Base-by-base conservation (phyloP, 495 filamentous ascomycete species). In the Friedmanniomyces endolithicus region DNA sequence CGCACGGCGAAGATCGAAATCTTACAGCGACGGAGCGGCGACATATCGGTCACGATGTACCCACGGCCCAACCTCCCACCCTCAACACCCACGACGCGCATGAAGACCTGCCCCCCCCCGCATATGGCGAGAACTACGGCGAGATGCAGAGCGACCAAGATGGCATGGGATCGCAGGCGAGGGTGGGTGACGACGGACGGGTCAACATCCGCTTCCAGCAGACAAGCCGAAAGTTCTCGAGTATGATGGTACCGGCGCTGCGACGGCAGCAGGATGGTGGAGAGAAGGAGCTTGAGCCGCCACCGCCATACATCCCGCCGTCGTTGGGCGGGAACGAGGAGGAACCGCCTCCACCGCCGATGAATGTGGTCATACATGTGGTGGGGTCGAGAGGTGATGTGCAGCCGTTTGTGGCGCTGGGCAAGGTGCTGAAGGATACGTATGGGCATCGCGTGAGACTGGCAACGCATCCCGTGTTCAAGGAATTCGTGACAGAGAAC, bases 181-280 rank as follows among this genome's bases (percentile, higher is more conserved):
- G 65, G 19, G 64, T 82, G 41, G 68, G 71, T 74, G 78, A 76
- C 58, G 83, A 86, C 68, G 85, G 84, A 16, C 81, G 85, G 31
- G 74, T 88, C 57, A 77, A 87, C 59, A 88, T 90, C 69, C 80
- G 82, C 53, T 84, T 89, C 65, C 78, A 80, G 57, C 75, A 86
- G 59, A 80, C 79, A 61, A 78, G 77, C 55, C 67, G 75, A 24
- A 74, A 77, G 33, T 63, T 95, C 0, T 78, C 84, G 9, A 74
- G 78, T 29, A 68, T 92, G 27, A 69, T 89, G 17, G 78, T 74
- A 0, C 84, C 86, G 0, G 78, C 83, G 35, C 66, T 89, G 45
- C 70, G 76, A 48, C 75, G 71, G 48, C 83, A 86, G 55, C 65
- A 56, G 23, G 67, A 72, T 9, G 45, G 74, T 19, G 65, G 68